Base-by-base conservation (phyloP, 2,329 filamentous ascomycete species). In the Ceratocystis albifundus region DNA sequence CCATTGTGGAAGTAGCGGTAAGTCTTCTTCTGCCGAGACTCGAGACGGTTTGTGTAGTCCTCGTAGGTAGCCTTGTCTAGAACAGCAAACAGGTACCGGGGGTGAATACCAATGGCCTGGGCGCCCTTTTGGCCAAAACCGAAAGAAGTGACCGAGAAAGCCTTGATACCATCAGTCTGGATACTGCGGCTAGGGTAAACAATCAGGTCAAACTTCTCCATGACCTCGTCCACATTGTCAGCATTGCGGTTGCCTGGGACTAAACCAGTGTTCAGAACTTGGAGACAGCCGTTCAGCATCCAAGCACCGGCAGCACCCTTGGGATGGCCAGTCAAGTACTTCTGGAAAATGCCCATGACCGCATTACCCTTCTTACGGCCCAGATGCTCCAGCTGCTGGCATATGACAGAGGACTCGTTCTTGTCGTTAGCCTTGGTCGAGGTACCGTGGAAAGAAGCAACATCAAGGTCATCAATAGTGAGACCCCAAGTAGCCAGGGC, bases 1-100 rank as follows among this genome's bases (percentile, higher is more conserved):
- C 93, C 92, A 72, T 96, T 96, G 80, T 99, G 95, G 86, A 95
- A 96, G 85, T 90, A 97, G 70, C 94, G 86, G 82, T 99, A 99
- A 0, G 94, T 90, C 81, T 93, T 96, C 90, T 96, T 97, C 78
- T 99, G 95, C 70, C 94, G 86, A 48, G 90, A 87, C 73, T 90
- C 88, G 20, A 97, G 90, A 83, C 96, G 97, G 73, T 80, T 79
- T 75, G 87, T 88, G 83, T 99, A 99, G 67, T 84, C 80, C 68
- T 84, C 78, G 77, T 90, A 99, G 64, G 89, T 88, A 61, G 86
- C 80, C 77, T 93, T 84, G 73, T 97, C 93, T 64, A 99, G 88
- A n/a, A 90, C 88, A 62, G 94, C 94, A 72, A 88, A 99, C 67
- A 99, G 84, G 77, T 97, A 99, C 78, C 89, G 93, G 74, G 95